Conservation (phyloP, 129 eudicot genomes). For the Scalesia atractyloides region DNA sequence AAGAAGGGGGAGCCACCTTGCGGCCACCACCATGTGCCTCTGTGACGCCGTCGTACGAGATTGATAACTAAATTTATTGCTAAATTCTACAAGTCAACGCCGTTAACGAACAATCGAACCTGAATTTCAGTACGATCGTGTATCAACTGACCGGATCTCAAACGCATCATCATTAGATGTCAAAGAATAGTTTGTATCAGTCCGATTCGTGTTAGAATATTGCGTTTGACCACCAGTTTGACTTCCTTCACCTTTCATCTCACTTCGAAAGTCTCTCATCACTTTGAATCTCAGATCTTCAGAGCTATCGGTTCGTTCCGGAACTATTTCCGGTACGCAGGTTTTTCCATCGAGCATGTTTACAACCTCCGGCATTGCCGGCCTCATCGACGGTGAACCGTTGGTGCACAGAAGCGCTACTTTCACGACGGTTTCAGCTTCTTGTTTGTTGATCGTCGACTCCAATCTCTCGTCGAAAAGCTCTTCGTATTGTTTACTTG, state of each 20-base stretch:
- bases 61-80: too few species aligned
- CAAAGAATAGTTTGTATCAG: slow-evolving; percentile 36
- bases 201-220: slow-evolving; percentile 24
- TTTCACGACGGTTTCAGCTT: slow-evolving; percentile 56
- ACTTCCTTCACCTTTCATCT: slow-evolving; percentile 29
- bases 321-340: slow-evolving; percentile 48
- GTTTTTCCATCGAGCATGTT: slow-evolving; percentile 65
- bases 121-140: slow-evolving; percentile 23
- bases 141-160: slow-evolving; percentile 32
- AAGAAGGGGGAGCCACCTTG: too few species aligned
- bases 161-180: slow-evolving; percentile 34
- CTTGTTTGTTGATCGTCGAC: slow-evolving; percentile 45
- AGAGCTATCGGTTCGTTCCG: slow-evolving; percentile 37
- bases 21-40: too few species aligned
- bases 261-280: slow-evolving; percentile 63
- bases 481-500: slow-evolving; percentile 46
- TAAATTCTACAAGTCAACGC: background rate
- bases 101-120: background rate
- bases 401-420: slow-evolving; percentile 67
- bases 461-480: slow-evolving; percentile 59
- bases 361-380: slow-evolving; percentile 72
- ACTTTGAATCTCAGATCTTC: slow-evolving; percentile 69
- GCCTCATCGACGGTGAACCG: slow-evolving; percentile 62
- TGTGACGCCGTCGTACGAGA: too few species aligned
- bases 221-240: slow-evolving; percentile 17